Evolutionary conservation across 164 flowering plant species (phyloP).

Genomic region (Stephania yunnanensis): DNA sequence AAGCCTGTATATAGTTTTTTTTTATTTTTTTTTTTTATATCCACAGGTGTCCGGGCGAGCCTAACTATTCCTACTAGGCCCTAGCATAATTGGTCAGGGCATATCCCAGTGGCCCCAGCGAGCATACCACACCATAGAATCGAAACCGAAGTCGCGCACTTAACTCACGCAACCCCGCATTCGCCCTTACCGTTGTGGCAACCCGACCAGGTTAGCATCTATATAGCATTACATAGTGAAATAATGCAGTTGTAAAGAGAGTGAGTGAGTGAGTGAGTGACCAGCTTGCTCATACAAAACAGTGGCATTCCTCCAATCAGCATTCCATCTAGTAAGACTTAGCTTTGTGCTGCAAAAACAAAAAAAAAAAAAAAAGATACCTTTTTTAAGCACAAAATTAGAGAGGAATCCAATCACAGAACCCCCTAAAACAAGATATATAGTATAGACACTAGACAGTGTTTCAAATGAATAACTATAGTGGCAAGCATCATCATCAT

Average conservation of each 20-base stretch:
- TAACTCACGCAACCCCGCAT: background rate
- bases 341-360: conserved; percentile 59
- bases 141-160: background rate
- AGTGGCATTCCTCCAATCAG: conserved; percentile 89
- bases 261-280: conserved; percentile 16
- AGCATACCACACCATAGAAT: no score
- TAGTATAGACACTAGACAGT: no score
- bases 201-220: background rate
- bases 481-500: no score
- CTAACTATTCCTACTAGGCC: no score
- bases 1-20: no score
- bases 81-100: no score
- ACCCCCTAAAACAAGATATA: no score
- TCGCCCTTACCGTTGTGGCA: background rate
- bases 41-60: no score
- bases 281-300: conserved; percentile 85
- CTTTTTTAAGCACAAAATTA: background rate
- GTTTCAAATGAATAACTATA: no score
- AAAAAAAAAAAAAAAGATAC: background rate
- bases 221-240: background rate
- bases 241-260: background rate
- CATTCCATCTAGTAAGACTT: conserved; percentile 88
- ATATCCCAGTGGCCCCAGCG: no score
- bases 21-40: no score
- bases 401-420: background rate